Conservation (phyloP, 495 filamentous ascomycete species). For the Pyrenula aspistea region DNA sequence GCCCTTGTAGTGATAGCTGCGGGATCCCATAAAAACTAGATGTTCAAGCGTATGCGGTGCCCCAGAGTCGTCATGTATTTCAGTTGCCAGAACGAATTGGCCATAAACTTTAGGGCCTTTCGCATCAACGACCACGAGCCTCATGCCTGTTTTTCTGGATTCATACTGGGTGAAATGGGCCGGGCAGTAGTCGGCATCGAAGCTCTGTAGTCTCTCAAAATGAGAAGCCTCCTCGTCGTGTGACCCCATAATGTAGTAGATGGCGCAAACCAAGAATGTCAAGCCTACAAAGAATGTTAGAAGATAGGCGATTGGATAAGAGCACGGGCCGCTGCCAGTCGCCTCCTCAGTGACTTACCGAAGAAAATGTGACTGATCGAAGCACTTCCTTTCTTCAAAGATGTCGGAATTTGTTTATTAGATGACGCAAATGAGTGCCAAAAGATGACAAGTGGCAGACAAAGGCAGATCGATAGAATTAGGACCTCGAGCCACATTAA, state of each 20-base stretch:
- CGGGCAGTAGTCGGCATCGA: constrained; percentile 79
- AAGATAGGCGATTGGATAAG: not conserved
- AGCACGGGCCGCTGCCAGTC: not conserved
- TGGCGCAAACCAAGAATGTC: not conserved
- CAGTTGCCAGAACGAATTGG: constrained; percentile 90
- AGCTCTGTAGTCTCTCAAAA: constrained; percentile 75
- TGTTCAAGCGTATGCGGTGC: constrained; percentile 95
- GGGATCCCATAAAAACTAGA: constrained; percentile 94
- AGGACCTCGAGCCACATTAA: not conserved
- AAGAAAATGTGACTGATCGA: not conserved
- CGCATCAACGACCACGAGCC: constrained; percentile 79
- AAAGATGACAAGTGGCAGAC: not conserved
- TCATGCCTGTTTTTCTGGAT: constrained; percentile 81
- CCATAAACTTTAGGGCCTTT: constrained; percentile 89
- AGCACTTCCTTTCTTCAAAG: not conserved
- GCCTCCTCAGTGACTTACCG: not conserved
- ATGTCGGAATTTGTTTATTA: not conserved
- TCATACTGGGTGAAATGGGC: constrained; percentile 80
- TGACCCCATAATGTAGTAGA: not conserved
- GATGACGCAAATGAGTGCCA: not conserved
- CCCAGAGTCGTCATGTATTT: constrained; percentile 94
- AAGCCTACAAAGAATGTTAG: not conserved
- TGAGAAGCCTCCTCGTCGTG: constrained; percentile 24
- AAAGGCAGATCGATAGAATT: not conserved
- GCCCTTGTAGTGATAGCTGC: constrained; percentile 87